These are phyloP conservation scores for Leishmania turanica DNA, from an alignment of 208 protist species.

Conservation along the genomic window DNA sequence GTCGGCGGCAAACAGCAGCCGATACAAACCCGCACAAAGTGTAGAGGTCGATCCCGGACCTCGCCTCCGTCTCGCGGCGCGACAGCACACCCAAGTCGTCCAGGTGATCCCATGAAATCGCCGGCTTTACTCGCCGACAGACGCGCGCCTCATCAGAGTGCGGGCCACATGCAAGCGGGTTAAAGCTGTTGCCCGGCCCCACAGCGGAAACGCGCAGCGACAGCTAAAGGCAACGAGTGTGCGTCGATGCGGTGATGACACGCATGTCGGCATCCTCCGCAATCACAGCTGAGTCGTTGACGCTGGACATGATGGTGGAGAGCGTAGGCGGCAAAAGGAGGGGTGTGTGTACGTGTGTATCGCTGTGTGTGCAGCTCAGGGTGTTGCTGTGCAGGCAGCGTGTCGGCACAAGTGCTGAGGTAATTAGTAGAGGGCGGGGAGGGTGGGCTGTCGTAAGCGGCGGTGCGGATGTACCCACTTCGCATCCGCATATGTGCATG, in stretches of 20 bases:
- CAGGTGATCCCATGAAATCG: constrained; percentile 14
- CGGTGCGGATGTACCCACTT: neutral
- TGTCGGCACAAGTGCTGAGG: neutral
- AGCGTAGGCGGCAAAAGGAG: neutral
- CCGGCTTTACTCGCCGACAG: constrained; percentile 26
- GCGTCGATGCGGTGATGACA: constrained; percentile 26
- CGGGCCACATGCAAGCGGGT: constrained; percentile 26
- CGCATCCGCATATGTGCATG: neutral
- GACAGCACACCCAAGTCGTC: constrained; percentile 21
- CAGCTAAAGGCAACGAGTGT: constrained; percentile 21
- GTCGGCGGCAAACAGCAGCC: constrained; percentile 10
- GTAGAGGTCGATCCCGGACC: constrained; percentile 25
- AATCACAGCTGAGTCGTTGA: constrained; percentile 26
- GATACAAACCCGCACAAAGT: constrained; percentile 24
- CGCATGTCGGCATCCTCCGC: constrained; percentile 35
- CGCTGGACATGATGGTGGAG: neutral
- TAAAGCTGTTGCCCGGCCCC: constrained; percentile 20
- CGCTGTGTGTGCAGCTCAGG: neutral
- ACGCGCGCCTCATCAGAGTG: constrained; percentile 39
- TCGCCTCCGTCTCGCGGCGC: constrained; percentile 27
- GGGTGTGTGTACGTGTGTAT: neutral
- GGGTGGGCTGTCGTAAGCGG: neutral
- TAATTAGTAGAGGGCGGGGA: constrained; percentile 7
- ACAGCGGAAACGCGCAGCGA: constrained; percentile 20
- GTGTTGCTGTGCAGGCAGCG: neutral